Conservation (phyloP, 2,329 filamentous ascomycete species). For the Monosporascus sp. region DNA sequence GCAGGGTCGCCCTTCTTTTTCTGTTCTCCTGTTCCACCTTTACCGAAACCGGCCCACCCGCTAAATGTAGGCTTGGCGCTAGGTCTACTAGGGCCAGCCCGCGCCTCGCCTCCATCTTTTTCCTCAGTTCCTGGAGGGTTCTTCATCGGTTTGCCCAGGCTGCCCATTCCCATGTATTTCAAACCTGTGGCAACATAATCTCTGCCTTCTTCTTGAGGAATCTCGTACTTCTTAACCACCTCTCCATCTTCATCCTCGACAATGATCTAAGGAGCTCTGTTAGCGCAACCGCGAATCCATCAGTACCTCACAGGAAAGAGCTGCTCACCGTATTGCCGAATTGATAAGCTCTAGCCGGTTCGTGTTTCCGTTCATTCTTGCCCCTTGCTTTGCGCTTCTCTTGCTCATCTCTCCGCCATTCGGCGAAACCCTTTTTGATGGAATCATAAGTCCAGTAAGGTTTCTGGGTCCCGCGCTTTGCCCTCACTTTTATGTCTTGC, state of each 20-base stretch:
- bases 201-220: conserved; percentile 50
- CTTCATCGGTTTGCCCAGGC: conserved; percentile 35
- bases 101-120: conserved; percentile 12
- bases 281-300: conserved; percentile 13
- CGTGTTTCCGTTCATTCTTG: conserved; percentile 51
- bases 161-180: conserved; percentile 50
- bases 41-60: conserved; percentile 46
- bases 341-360: conserved; percentile 77
- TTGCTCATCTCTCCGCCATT: conserved; percentile 55
- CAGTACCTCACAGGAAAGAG: background rate
- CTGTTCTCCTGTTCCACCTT: conserved; percentile 23
- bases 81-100: conserved; percentile 21
- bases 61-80: conserved; percentile 32
- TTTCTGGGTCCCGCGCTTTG: conserved; percentile 28
- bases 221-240: conserved; percentile 77
- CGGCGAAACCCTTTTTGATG: conserved; percentile 44
- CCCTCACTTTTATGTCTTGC: conserved; percentile 23
- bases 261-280: conserved; percentile 56
- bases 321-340: conserved; percentile 68
- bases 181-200: conserved; percentile 40
- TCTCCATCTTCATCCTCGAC: conserved; percentile 84
- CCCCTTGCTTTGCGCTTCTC: conserved; percentile 56
- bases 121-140: conserved; percentile 27
- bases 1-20: conserved; percentile 33
- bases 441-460: conserved; percentile 38